Base-by-base conservation (phyloP, 192 early-diverging fungal species). In the Coemansia nantahalensis region DNA sequence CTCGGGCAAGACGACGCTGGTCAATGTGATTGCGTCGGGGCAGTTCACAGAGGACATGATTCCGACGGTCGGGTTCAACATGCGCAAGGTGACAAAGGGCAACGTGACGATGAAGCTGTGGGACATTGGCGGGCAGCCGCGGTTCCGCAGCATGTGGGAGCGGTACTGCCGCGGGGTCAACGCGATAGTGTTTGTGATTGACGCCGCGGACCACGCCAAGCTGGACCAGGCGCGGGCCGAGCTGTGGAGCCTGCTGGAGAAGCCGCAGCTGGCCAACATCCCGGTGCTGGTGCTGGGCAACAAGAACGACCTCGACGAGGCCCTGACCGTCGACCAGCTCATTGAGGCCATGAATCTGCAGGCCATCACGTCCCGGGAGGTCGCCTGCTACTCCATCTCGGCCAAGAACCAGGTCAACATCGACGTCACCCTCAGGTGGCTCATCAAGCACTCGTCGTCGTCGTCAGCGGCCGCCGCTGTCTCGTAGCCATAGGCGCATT, bases 1-100 rank as follows among this genome's bases (percentile, higher is more conserved):
- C 62, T 89, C 86, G 59, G 90, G 90, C 46, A 92, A 92, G 51
- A 90, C 89, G 2, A 92, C 89, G 0, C 77, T 92, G 8, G 87
- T 92, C 14, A 90, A 90, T 48, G 87, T 92, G 30, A 90, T 92
- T 52, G 89, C 88, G 71, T 87, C 83, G 22, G 89, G 89, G 16
- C 83, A 88, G 60, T 92, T 84, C 50, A 84, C 80, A 2, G 90
- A 92, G 69, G 90, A 92, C 59, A 83, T 83, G 83, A 98, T 97
- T 40, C 97, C 97, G 3, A 99, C 97, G 7, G 93, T 99, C 18
- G 97, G 97, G 11, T 99, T 97, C 69, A 98, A 97, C 65, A 99
- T 99, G 97, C 83, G 95, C 57, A 97, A 88, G 60, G 87, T 92
- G 32, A 86, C 87, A 10, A 90, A 90, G 79, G 88, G 90, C 54